Evolutionary conservation across 2,329 filamentous ascomycete genomes (phyloP).

Genomic region (Chaetomiaceae sp.): DNA sequence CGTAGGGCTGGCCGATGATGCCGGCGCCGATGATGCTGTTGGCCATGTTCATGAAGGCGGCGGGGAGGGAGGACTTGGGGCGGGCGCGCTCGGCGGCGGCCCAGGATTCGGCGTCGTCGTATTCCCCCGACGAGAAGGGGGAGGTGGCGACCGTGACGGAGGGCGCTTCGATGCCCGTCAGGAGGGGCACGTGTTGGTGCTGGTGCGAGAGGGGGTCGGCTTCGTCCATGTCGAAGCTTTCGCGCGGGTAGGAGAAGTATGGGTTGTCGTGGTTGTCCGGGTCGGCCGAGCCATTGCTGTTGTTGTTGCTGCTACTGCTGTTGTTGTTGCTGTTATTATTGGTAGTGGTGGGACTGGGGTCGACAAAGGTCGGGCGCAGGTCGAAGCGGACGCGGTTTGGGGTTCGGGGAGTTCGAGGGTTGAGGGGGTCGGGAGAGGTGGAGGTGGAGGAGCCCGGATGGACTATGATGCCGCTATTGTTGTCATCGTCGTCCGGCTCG

Average conservation of each 20-base stretch:
- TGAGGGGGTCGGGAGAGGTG: constrained; percentile 12
- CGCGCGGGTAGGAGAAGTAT: constrained; percentile 25
- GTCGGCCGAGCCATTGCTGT: too few species aligned
- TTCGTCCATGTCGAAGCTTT: constrained; percentile 30
- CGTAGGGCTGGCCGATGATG: constrained; percentile 85
- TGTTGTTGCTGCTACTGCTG: not conserved
- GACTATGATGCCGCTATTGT: constrained; percentile 11
- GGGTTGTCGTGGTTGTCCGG: too few species aligned
- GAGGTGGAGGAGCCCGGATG: constrained; percentile 6
- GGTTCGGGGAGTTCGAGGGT: constrained; percentile 40
- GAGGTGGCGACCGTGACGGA: constrained; percentile 54
- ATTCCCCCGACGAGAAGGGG: too few species aligned
- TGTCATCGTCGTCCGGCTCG: constrained; percentile 11
- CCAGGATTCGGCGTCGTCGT: constrained; percentile 36
- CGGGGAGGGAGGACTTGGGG: constrained; percentile 78
- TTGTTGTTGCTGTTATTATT: constrained; percentile 15
- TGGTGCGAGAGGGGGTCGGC: constrained; percentile 39
- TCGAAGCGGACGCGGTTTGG: constrained; percentile 73
- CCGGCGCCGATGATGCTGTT: constrained; percentile 89
- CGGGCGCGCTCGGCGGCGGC: constrained; percentile 54
- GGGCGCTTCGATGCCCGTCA: constrained; percentile 80
- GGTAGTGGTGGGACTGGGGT: constrained; percentile 16
- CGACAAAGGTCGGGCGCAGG: constrained; percentile 44
- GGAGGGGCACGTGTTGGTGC: constrained; percentile 63
- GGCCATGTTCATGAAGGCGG: constrained; percentile 99